Conservation (phyloP, 352 stramenopile genomes). For the Globisporangium polare region DNA sequence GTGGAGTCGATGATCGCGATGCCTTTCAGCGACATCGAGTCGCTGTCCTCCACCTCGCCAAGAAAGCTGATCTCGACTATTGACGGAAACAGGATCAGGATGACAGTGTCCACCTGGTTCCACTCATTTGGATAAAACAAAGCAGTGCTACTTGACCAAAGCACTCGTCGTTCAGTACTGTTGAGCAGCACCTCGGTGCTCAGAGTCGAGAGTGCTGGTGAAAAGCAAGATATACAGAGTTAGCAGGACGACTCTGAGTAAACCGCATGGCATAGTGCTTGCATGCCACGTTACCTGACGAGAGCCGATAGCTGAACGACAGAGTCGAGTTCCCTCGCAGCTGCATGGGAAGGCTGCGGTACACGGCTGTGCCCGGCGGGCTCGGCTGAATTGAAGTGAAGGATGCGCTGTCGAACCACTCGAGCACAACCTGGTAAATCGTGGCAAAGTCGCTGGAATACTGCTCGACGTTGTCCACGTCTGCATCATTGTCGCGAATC, state of each 20-base stretch:
- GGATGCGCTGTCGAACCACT: constrained; percentile 21
- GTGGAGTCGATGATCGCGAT: constrained; percentile 23
- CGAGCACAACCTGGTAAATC: constrained; percentile 22
- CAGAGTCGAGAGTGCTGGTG: constrained; percentile 35
- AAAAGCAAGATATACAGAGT: constrained; percentile 3
- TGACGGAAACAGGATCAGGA: constrained; percentile 20
- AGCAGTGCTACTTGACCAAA: constrained; percentile 36
- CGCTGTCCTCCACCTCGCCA: constrained; percentile 18
- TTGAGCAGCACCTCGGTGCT: constrained; percentile 33
- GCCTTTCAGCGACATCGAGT: constrained; percentile 37
- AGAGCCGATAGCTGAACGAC: constrained; percentile 31
- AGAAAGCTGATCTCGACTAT: constrained; percentile 33
- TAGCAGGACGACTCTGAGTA: not conserved
- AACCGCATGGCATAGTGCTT: not conserved
- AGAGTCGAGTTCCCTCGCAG: constrained; percentile 21
- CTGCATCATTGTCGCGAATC: constrained; percentile 4
- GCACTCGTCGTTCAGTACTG: constrained; percentile 3
- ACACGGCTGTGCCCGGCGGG: constrained; percentile 16
- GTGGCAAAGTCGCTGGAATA: constrained; percentile 9
- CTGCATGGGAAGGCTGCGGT: constrained; percentile 24
- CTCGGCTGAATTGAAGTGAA: constrained; percentile 8
- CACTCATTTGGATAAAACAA: constrained; percentile 20
- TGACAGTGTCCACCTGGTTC: constrained; percentile 19
- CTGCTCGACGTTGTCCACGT: constrained; percentile 14
- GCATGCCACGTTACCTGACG: constrained; percentile 40